Evolutionary conservation across 2,329 filamentous ascomycete genomes (phyloP).

Genomic region (Elsinoe ampelina): DNA sequence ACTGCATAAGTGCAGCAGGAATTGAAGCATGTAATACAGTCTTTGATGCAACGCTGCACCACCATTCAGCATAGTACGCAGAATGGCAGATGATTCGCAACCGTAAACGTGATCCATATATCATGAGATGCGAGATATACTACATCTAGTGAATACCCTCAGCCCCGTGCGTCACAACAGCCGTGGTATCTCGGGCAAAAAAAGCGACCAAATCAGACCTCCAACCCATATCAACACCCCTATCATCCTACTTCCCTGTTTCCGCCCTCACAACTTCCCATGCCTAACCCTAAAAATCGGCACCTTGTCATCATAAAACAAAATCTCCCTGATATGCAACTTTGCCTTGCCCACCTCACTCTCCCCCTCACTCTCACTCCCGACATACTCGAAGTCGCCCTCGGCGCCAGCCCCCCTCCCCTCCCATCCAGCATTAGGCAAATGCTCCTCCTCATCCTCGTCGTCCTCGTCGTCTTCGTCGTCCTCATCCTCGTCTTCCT

Average conservation of each 20-base stretch:
- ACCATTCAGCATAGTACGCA: too few relatives aligned
- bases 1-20: background rate
- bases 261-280: conserved; percentile 37
- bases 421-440: conserved; percentile 37
- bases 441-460: conserved; percentile 36
- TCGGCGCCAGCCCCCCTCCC: conserved; percentile 36
- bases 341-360: conserved; percentile 25
- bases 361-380: background rate
- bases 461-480: conserved; percentile 32
- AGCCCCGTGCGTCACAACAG: too few relatives aligned
- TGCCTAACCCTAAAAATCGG: conserved; percentile 71
- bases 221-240: background rate
- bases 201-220: background rate
- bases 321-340: conserved; percentile 63
- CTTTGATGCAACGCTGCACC: background rate
- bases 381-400: conserved; percentile 10
- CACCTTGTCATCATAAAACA: conserved; percentile 78
- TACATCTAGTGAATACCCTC: too few relatives aligned
- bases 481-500: conserved; percentile 16
- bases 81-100: too few relatives aligned
- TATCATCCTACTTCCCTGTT: too few relatives aligned
- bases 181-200: background rate
- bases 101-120: too few relatives aligned
- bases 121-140: too few relatives aligned
- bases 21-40: background rate